These are phyloP conservation scores for Hortiboletus flavorubellus DNA, from an alignment of 768 basidiomycete species.

Conservation along the genomic window DNA sequence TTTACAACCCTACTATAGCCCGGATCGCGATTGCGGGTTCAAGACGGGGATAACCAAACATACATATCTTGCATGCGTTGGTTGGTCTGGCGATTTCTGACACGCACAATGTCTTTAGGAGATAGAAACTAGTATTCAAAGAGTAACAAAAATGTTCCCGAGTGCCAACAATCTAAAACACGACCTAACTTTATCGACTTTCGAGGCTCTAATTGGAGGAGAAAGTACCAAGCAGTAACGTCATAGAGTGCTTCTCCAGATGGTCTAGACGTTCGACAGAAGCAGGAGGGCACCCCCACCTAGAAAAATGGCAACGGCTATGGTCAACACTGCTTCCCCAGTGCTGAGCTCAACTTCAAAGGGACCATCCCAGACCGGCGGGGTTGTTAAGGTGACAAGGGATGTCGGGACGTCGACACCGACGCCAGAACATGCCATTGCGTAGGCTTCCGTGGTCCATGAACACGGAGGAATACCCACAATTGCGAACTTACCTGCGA, in stretches of 20 bases:
- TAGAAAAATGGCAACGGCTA: conserved; percentile 43
- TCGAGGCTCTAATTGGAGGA: too few relatives aligned
- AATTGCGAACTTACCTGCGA: conserved; percentile 43
- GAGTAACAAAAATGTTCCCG: background rate
- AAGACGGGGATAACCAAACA: too few relatives aligned
- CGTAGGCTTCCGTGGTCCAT: conserved; percentile 46
- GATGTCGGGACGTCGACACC: conserved; percentile 40
- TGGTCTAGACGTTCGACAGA: conserved; percentile 48
- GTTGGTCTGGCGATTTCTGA: too few relatives aligned
- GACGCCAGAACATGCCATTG: conserved; percentile 40
- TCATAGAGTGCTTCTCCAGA: too few relatives aligned
- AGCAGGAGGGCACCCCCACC: conserved; percentile 48
- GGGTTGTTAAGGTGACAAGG: conserved; percentile 42
- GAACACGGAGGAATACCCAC: conserved; percentile 1
- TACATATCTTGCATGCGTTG: too few relatives aligned
- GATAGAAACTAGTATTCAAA: background rate
- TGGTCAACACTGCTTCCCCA: conserved; percentile 42
- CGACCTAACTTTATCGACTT: background rate
- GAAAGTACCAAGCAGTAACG: too few relatives aligned
- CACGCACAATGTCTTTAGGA: background rate
- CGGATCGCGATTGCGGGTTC: background rate
- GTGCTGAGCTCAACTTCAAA: conserved; percentile 44
- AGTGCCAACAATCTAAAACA: background rate
- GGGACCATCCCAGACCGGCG: conserved; percentile 61
- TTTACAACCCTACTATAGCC: background rate